These are phyloP conservation scores for Termitomyces eurrhizus DNA, from an alignment of 768 basidiomycete genomes.

Conservation along the genomic window DNA sequence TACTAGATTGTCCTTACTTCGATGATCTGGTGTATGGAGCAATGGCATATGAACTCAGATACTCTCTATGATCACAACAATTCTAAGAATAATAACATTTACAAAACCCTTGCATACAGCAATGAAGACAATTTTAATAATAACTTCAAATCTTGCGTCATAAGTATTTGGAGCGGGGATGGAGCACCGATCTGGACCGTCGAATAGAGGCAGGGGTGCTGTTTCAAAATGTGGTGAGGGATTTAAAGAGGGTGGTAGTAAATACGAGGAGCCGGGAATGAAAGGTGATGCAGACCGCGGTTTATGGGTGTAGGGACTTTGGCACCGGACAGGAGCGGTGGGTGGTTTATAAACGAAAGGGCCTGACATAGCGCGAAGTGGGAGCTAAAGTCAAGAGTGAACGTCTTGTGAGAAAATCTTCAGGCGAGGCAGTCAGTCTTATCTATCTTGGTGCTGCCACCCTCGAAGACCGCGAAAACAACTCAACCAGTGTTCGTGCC, in stretches of 20 bases:
- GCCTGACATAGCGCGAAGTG: conserved; percentile 4
- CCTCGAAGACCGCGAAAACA: background rate
- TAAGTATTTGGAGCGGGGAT: conserved; percentile 5
- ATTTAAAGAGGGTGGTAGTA: background rate
- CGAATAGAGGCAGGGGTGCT: background rate
- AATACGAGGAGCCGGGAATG: conserved; percentile 13
- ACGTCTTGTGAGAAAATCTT: background rate
- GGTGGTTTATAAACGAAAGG: conserved; percentile 12
- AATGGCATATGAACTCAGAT: too few relatives aligned
- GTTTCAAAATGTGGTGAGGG: conserved; percentile 1
- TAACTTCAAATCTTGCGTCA: too few relatives aligned
- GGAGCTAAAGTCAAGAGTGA: background rate
- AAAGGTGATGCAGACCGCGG: conserved; percentile 9
- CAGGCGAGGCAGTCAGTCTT: background rate
- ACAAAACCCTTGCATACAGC: too few relatives aligned
- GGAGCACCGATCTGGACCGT: background rate
- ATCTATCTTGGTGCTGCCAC: too few relatives aligned
- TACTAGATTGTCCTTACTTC: too few relatives aligned
- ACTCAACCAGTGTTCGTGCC: background rate
- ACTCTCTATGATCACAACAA: too few relatives aligned
- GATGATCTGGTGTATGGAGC: too few relatives aligned
- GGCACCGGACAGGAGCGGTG: background rate
- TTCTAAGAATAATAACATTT: too few relatives aligned
- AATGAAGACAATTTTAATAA: too few relatives aligned
- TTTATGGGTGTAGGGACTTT: conserved; percentile 7